These are phyloP conservation scores for Halophytophthora batemanensis DNA, from an alignment of 352 stramenopile species.

Conservation along the genomic window DNA sequence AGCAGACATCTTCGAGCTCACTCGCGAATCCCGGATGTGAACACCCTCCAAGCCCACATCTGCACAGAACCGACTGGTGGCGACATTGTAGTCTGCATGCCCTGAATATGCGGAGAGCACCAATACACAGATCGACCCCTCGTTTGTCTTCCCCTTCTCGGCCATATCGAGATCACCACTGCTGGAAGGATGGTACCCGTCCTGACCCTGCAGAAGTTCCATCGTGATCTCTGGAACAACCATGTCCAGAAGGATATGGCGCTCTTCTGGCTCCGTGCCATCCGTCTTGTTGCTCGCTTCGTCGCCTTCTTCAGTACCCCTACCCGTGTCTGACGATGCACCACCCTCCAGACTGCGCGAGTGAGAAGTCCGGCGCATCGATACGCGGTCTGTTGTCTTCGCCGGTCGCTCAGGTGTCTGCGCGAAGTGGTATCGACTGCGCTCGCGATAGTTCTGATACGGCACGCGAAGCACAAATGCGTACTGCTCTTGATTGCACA, in stretches of 20 bases:
- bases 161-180: constrained; percentile 78
- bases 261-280: constrained; percentile 43
- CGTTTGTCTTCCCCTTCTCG: constrained; percentile 54
- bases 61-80: constrained; percentile 39
- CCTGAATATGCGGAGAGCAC: constrained; percentile 45
- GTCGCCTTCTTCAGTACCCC: constrained; percentile 28
- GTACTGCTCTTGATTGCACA: constrained; percentile 85
- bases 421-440: constrained; percentile 45
- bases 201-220: constrained; percentile 70
- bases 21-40: constrained; percentile 65
- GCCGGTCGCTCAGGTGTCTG: constrained; percentile 8
- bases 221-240: constrained; percentile 74
- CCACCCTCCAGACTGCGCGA: constrained; percentile 22
- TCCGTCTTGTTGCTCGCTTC: constrained; percentile 27
- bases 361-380: constrained; percentile 23
- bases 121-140: constrained; percentile 71
- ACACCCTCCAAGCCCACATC: constrained; percentile 56
- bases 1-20: constrained; percentile 46
- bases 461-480: constrained; percentile 71
- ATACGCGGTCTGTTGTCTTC: constrained; percentile 11
- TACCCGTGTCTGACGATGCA: constrained; percentile 19
- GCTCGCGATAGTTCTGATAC: constrained; percentile 72
- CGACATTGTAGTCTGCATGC: constrained; percentile 52
- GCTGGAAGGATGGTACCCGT: constrained; percentile 75
- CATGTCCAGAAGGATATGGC: constrained; percentile 52